phyloP scores from a whole-genome alignment of 805 yeast species.

The Candida awuae region DNA sequence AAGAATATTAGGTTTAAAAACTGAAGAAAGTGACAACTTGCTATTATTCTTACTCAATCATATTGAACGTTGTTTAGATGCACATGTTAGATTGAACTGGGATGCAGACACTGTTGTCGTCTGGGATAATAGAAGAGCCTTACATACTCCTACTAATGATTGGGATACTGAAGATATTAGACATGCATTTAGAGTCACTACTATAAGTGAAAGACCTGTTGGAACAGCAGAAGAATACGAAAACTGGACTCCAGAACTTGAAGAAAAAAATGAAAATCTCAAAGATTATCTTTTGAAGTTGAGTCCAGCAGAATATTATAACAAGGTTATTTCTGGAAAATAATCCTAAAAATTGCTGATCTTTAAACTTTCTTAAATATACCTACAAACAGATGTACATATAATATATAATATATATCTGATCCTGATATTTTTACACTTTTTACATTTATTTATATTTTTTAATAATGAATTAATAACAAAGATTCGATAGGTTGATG shows the following conservation, averaged over 20 bases:
- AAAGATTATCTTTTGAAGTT: constrained; percentile 15
- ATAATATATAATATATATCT: too few species aligned
- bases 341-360: constrained; percentile 24
- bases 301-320: constrained; percentile 18
- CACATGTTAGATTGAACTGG: constrained; percentile 66
- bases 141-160: constrained; percentile 64
- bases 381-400: too few species aligned
- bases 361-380: too few species aligned
- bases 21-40: constrained; percentile 59
- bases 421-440: too few species aligned
- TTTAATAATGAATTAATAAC: too few species aligned
- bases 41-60: constrained; percentile 49
- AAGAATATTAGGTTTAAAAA: constrained; percentile 62
- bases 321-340: constrained; percentile 3
- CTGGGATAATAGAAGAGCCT: constrained; percentile 72
- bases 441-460: too few species aligned
- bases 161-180: constrained; percentile 62
- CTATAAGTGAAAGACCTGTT: constrained; percentile 63
- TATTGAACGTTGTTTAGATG: constrained; percentile 44
- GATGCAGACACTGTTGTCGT: constrained; percentile 61
- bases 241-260: constrained; percentile 27
- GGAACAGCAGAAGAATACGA: constrained; percentile 26
- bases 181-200: constrained; percentile 68
- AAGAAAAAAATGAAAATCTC: constrained; percentile 14
- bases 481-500: too few species aligned